These are phyloP conservation scores for Epichloe sylvatica DNA, from an alignment of 2,329 filamentous ascomycete genomes.

Conservation along the genomic window DNA sequence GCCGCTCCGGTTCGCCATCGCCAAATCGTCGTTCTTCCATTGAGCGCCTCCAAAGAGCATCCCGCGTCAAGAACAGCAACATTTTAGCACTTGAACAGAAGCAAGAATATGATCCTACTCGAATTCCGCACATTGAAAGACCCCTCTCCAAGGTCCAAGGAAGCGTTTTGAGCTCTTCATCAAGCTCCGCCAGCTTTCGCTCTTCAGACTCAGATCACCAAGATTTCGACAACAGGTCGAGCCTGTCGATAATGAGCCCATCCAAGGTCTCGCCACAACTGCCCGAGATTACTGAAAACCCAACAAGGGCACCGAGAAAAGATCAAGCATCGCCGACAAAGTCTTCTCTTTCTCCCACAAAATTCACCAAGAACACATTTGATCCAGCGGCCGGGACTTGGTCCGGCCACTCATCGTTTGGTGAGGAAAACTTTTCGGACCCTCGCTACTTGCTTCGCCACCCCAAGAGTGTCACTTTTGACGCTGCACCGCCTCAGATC, in stretches of 20 bases:
- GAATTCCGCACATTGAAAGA: constrained; percentile 64
- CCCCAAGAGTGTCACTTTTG: constrained; percentile 94
- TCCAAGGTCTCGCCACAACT: constrained; percentile 10
- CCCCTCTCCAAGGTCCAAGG: constrained; percentile 67
- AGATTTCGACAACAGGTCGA: constrained; percentile 32
- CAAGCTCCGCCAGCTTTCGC: constrained; percentile 38
- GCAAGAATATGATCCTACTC: constrained; percentile 78
- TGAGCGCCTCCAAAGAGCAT: constrained; percentile 87
- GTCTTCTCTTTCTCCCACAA: constrained; percentile 63
- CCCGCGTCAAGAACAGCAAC: constrained; percentile 93
- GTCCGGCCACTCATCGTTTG: constrained; percentile 49
- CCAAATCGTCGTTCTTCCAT: constrained; percentile 78
- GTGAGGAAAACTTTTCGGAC: constrained; percentile 45
- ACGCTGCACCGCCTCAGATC: constrained; percentile 80
- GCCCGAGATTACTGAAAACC: constrained; percentile 9
- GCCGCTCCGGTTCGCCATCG: constrained; percentile 48
- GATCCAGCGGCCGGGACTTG: constrained; percentile 56
- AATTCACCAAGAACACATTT: constrained; percentile 54
- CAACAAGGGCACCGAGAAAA: constrained; percentile 46
- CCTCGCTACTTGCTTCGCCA: constrained; percentile 64
- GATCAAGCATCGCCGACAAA: constrained; percentile 71
- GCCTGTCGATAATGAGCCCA: constrained; percentile 21
- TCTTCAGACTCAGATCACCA: constrained; percentile 32
- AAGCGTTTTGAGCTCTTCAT: constrained; percentile 52
- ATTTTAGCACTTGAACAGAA: constrained; percentile 90